These are phyloP conservation scores for Acanthamoeba triangularis DNA, from an alignment of 208 protist genomes.

Conservation along the genomic window DNA sequence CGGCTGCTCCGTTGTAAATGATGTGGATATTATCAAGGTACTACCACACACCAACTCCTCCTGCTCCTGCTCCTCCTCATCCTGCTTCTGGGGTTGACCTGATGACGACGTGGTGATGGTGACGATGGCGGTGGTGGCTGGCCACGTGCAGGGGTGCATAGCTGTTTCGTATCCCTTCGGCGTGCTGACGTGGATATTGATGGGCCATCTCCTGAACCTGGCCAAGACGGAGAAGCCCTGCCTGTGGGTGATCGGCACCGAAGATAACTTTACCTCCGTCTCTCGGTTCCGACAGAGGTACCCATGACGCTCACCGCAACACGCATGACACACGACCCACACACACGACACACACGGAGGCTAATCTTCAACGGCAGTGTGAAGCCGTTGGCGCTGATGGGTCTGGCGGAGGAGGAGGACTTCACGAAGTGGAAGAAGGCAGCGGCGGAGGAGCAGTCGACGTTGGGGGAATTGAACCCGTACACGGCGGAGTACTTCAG, in stretches of 20 bases:
- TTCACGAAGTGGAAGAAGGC: slow-evolving; percentile 10
- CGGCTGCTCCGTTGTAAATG: slow-evolving; percentile 69
- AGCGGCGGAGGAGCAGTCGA: background rate
- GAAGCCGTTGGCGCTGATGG: background rate
- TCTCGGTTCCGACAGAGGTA: background rate
- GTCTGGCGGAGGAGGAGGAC: slow-evolving; percentile 17
- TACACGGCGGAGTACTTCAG: slow-evolving; percentile 35
- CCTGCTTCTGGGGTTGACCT: too few species aligned
- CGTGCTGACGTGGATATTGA: slow-evolving; percentile 63
- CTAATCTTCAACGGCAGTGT: background rate
- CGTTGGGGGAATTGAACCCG: background rate
- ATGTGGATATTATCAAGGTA: slow-evolving; percentile 72
- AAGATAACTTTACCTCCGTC: slow-evolving; percentile 64
- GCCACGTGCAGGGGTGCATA: background rate
- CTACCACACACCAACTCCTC: background rate
- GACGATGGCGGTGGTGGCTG: too few species aligned
- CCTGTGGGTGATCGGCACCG: slow-evolving; percentile 69
- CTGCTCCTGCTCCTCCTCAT: too few species aligned
- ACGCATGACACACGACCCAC: background rate
- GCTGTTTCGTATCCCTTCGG: slow-evolving; percentile 65
- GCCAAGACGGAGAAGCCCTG: slow-evolving; percentile 35
- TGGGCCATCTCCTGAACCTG: slow-evolving; percentile 56
- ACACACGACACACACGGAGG: background rate
- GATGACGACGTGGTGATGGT: too few species aligned
- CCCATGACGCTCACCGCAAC: background rate